Conservation (phyloP, 768 basidiomycete species). For the Amanita pallidorosea region DNA sequence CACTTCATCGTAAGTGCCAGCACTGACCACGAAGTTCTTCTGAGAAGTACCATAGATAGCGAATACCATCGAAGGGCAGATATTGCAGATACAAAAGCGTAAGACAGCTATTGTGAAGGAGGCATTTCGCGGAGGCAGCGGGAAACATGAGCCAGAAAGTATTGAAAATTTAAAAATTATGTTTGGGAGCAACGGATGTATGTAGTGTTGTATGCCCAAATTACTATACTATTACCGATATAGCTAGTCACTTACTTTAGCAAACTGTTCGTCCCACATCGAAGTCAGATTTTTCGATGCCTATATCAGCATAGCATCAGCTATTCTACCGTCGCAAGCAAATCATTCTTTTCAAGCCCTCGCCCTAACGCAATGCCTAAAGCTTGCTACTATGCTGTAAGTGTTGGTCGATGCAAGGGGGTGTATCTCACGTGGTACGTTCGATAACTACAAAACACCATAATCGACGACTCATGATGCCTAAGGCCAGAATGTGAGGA, state of each 20-base stretch:
- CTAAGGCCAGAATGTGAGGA: constrained; percentile 66
- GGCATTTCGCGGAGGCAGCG: constrained; percentile 56
- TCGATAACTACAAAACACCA: neutral
- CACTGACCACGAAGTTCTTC: neutral
- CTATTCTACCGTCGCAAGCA: neutral
- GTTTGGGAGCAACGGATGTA: constrained; percentile 33
- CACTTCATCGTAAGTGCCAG: constrained; percentile 63
- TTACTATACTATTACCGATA: neutral
- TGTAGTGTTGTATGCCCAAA: neutral
- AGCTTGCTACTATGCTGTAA: constrained; percentile 64
- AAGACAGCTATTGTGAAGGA: constrained; percentile 84
- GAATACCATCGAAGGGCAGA: constrained; percentile 71
- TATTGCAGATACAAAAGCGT: constrained; percentile 72
- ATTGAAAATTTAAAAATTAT: constrained; percentile 76
- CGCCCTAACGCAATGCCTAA: constrained; percentile 15
- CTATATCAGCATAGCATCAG: neutral
- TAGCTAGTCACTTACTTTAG: no score
- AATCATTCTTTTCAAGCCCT: neutral
- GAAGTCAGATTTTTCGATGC: neutral
- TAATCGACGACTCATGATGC: neutral
- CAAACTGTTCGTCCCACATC: neutral
- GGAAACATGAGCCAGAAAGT: constrained; percentile 52
- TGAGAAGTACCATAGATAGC: constrained; percentile 32
- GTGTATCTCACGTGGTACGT: constrained; percentile 63
- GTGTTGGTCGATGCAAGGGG: constrained; percentile 49